Conservation (phyloP, 371 early-diverging fungal genomes). For the Batkoa obscura region DNA sequence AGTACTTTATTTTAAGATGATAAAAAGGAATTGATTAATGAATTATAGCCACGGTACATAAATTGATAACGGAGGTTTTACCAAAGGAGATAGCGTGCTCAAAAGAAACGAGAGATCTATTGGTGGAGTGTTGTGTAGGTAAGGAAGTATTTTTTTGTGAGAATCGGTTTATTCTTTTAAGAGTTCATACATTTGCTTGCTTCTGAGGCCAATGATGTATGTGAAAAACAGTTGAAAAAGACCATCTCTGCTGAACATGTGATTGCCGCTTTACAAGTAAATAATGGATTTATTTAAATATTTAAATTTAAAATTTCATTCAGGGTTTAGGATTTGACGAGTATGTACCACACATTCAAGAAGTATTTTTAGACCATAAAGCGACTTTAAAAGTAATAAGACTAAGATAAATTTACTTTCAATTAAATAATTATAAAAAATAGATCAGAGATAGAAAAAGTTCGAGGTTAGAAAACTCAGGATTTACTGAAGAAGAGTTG, state of each 20-base stretch:
- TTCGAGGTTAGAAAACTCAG: slow-evolving; percentile 70
- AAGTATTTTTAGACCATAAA: slow-evolving; percentile 76
- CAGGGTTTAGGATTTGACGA: slow-evolving; percentile 79
- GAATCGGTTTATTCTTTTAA: slow-evolving; percentile 8
- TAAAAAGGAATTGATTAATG: not conserved
- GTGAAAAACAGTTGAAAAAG: slow-evolving; percentile 94
- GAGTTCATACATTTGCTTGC: slow-evolving; percentile 90
- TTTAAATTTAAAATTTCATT: not conserved
- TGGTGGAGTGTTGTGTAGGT: slow-evolving; percentile 90
- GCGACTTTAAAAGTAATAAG: slow-evolving; percentile 53
- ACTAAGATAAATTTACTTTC: not conserved
- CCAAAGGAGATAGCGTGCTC: slow-evolving; percentile 72
- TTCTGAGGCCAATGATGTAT: slow-evolving; percentile 89
- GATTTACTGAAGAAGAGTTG: slow-evolving; percentile 82
- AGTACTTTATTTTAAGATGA: slow-evolving; percentile 19
- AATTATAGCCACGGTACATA: slow-evolving; percentile 80
- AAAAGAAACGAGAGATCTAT: slow-evolving; percentile 87
- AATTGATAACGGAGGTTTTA: slow-evolving; percentile 90
- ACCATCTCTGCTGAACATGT: slow-evolving; percentile 98
- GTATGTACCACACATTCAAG: slow-evolving; percentile 75
- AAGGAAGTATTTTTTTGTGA: slow-evolving; percentile 8
- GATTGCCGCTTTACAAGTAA: slow-evolving; percentile 62
- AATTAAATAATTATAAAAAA: not conserved
- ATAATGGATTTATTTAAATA: not conserved
- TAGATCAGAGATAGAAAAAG: slow-evolving; percentile 80